Conservation (phyloP, 2,329 filamentous ascomycete genomes). For the Colletotrichum brevisporum region DNA sequence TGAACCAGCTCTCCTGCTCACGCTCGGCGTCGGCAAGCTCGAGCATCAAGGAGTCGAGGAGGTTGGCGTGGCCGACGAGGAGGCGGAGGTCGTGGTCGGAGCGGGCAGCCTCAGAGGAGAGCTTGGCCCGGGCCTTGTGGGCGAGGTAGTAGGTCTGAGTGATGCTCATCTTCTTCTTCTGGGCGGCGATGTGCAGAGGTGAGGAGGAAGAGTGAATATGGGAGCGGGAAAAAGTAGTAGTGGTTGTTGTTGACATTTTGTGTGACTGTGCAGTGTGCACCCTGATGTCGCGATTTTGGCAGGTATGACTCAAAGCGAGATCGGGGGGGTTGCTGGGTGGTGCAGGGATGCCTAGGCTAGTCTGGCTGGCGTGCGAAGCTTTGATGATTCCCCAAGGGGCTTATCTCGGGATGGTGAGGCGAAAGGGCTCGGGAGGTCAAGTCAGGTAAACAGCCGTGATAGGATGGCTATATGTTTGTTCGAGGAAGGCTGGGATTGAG, state of each 20-base stretch:
- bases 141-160: conserved; percentile 99
- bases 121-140: conserved; percentile 96
- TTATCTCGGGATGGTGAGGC: conserved; percentile 10
- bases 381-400: conserved; percentile 30
- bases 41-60: conserved; percentile 96
- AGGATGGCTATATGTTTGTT: conserved; percentile 23
- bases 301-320: conserved; percentile 41
- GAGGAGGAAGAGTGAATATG: conserved; percentile 54
- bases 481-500: conserved; percentile 3
- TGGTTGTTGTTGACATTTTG: conserved; percentile 50
- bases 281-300: conserved; percentile 40
- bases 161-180: conserved; percentile 89
- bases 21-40: conserved; percentile 91
- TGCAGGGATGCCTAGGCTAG: conserved; percentile 40
- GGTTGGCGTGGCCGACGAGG: conserved; percentile 97
- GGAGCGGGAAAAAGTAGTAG: conserved; percentile 43
- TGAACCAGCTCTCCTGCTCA: conserved; percentile 98
- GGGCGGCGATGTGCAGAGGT: conserved; percentile 53
- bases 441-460: not conserved
- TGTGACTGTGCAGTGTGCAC: conserved; percentile 34
- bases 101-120: conserved; percentile 89
- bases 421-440: conserved; percentile 1
- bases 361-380: conserved; percentile 33
- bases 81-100: conserved; percentile 95
- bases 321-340: conserved; percentile 30